Evolutionary conservation across 306 rosid genomes (phyloP).

Genomic region (Casuarina cunninghamiana): DNA sequence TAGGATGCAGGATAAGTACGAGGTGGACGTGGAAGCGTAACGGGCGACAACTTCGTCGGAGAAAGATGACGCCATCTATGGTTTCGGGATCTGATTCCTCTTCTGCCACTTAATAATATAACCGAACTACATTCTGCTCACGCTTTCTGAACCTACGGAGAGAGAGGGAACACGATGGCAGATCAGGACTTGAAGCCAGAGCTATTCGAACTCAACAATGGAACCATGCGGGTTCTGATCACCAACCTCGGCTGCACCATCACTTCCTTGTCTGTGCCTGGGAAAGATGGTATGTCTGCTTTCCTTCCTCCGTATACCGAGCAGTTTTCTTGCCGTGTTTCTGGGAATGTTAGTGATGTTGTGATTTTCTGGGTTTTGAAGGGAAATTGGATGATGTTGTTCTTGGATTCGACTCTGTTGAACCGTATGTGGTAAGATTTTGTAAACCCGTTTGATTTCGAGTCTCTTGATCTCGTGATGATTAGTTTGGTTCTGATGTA

Average conservation of each 20-base stretch:
- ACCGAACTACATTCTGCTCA: no score
- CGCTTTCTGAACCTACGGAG: no score
- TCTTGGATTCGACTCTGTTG: constrained; percentile 88
- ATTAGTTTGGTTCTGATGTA: background rate
- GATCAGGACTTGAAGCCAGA: constrained; percentile 65
- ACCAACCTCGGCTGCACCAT: constrained; percentile 90
- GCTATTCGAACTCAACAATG: constrained; percentile 89
- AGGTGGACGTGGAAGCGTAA: background rate
- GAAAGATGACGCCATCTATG: background rate
- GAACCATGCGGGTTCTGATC: constrained; percentile 58
- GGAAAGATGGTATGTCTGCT: constrained; percentile 52
- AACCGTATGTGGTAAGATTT: constrained; percentile 66
- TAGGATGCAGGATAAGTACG: no score
- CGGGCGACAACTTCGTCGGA: background rate
- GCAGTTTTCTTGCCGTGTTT: background rate
- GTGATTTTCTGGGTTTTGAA: constrained; percentile 26
- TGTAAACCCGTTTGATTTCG: constrained; percentile 15
- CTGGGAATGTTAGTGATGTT: constrained; percentile 14
- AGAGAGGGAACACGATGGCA: constrained; percentile 51
- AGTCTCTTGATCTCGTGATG: background rate
- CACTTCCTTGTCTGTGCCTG: constrained; percentile 80
- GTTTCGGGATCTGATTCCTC: background rate
- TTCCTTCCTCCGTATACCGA: background rate
- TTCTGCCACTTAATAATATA: no score
- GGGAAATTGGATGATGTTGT: constrained; percentile 84